These are phyloP conservation scores for Penicillium sp. DNA, from an alignment of 2,329 filamentous ascomycete genomes.

Conservation along the genomic window DNA sequence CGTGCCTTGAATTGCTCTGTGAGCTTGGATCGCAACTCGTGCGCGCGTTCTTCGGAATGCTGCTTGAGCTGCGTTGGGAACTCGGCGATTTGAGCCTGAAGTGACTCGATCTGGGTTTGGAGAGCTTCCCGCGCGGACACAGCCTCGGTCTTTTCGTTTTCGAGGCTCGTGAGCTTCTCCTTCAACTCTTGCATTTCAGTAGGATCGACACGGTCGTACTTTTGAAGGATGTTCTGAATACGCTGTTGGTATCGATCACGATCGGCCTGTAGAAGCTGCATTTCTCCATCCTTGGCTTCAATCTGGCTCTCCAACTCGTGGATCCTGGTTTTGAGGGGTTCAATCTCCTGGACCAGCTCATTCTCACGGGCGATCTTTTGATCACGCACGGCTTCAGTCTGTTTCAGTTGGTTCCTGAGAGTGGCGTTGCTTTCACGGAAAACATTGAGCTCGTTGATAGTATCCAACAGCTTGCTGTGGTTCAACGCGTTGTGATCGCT, in stretches of 20 bases:
- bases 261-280: slow-evolving; percentile 85
- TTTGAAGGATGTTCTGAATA: slow-evolving; percentile 90
- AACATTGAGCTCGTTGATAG: slow-evolving; percentile 90
- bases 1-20: slow-evolving; percentile 55
- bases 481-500: slow-evolving; percentile 70
- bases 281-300: slow-evolving; percentile 78
- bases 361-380: slow-evolving; percentile 74
- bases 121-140: slow-evolving; percentile 62
- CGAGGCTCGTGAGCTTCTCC: slow-evolving; percentile 65
- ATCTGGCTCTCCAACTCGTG: slow-evolving; percentile 79
- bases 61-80: slow-evolving; percentile 50
- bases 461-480: slow-evolving; percentile 89
- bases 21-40: slow-evolving; percentile 49
- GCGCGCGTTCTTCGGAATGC: slow-evolving; percentile 46
- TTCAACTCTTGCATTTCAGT: slow-evolving; percentile 89
- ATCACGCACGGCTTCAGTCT: slow-evolving; percentile 70
- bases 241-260: slow-evolving; percentile 94
- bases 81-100: slow-evolving; percentile 51
- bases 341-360: slow-evolving; percentile 69
- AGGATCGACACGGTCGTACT: slow-evolving; percentile 92
- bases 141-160: slow-evolving; percentile 66
- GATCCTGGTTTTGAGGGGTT: slow-evolving; percentile 77
- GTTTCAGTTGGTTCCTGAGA: slow-evolving; percentile 78
- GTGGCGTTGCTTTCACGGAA: slow-evolving; percentile 94
- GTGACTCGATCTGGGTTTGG: slow-evolving; percentile 47